Evolutionary conservation across 148 eudicot species (phyloP).

Genomic region (Spergularia marina): DNA sequence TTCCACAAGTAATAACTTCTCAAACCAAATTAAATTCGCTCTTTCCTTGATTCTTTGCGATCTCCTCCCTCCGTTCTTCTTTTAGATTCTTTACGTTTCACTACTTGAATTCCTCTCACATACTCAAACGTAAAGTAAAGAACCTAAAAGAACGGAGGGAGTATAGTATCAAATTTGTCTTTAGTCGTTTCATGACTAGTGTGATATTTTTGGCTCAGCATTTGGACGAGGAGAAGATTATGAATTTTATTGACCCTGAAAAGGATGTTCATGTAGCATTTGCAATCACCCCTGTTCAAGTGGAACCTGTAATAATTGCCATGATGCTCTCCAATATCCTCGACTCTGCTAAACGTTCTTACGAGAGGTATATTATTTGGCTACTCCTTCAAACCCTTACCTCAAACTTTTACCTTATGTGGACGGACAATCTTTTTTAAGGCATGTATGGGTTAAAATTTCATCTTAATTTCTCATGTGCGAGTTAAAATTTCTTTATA

Average conservation of each 20-base stretch:
- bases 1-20: slow-evolving; percentile 49
- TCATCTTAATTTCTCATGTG: neutral
- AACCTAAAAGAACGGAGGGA: neutral
- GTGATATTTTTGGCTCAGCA: slow-evolving; percentile 36
- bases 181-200: neutral
- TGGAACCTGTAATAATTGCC: slow-evolving; percentile 53
- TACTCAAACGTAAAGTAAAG: no score
- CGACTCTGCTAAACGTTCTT: slow-evolving; percentile 46
- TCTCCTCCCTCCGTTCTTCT: neutral
- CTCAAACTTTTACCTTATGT: neutral
- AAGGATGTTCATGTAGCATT: slow-evolving; percentile 52
- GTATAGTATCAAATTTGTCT: neutral
- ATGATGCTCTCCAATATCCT: slow-evolving; percentile 51
- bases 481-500: no score
- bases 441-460: no score
- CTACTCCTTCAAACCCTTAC: neutral
- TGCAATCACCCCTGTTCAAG: slow-evolving; percentile 56
- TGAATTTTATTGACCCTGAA: slow-evolving; percentile 40
- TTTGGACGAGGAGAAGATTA: slow-evolving; percentile 44
- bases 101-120: no score
- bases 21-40: neutral
- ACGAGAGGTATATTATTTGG: slow-evolving; percentile 20
- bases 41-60: neutral
- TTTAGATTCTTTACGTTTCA: no score
- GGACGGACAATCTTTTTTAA: no score